These are phyloP conservation scores for Blastocystis hominis DNA, from an alignment of 352 stramenopile genomes.

Conservation along the genomic window DNA sequence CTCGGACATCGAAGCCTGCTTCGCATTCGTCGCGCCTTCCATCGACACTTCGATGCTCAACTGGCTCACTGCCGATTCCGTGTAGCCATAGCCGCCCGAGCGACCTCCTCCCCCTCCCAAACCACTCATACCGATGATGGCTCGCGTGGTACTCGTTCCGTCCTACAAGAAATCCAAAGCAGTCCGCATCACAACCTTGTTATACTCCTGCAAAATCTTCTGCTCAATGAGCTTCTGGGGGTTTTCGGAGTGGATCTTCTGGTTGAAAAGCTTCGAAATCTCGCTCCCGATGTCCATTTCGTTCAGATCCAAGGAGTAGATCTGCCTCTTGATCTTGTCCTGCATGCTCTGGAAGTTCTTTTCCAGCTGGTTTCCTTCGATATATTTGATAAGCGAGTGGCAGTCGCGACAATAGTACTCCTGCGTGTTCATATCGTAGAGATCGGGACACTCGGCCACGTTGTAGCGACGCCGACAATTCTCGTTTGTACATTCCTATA, in stretches of 20 bases:
- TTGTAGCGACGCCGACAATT: neutral
- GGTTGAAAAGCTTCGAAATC: neutral
- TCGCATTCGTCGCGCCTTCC: neutral
- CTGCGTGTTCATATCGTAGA: neutral
- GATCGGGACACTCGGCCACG: neutral
- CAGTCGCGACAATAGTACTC: slow-evolving; percentile 15
- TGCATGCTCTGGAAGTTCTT: slow-evolving; percentile 27
- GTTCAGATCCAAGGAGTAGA: neutral
- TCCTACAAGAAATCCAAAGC: neutral
- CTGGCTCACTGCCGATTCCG: neutral
- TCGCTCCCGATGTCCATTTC: neutral
- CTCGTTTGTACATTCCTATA: slow-evolving; percentile 20
- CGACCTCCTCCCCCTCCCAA: slow-evolving; percentile 19
- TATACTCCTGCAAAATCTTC: neutral
- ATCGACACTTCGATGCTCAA: slow-evolving; percentile 19
- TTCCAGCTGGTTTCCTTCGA: neutral
- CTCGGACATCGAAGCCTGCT: neutral
- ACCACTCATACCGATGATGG: neutral
- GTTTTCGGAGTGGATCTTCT: slow-evolving; percentile 3
- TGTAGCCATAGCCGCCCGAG: neutral
- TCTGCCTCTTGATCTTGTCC: slow-evolving; percentile 47
- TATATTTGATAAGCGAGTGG: neutral
- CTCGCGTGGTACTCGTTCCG: neutral
- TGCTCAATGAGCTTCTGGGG: neutral
- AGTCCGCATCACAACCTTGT: neutral